Base-by-base conservation (phyloP, 495 filamentous ascomycete species). In the Cenococcum geophilum region DNA sequence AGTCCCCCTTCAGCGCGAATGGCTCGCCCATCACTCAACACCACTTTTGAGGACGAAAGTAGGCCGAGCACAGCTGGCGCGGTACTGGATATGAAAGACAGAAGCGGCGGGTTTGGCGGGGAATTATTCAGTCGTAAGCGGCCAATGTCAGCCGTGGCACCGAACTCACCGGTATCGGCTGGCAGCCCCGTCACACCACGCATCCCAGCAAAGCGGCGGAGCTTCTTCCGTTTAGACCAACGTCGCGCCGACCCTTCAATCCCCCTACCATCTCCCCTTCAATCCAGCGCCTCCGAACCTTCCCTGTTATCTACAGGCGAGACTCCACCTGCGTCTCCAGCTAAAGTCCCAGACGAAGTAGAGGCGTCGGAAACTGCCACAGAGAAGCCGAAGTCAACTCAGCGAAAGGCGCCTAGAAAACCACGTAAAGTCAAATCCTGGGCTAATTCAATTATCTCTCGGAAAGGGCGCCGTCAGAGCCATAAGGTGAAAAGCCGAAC, bases 361-460 rank as follows among this genome's bases (percentile, higher is more conserved):
- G 62, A 68, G 0, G 43, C 22, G 18, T 1, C 23, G 1, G 22
- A 52, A 11, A 37, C 43, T 50, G 16, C 60, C 49, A 16, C 40
- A 21, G 60, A 57, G 34, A 71, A 61, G 42, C 11, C 0, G 10
- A 66, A 70, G 32, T 6, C 25, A 18, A n/a, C 35, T 12, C 51
- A 55, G 55, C 68, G 77, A 62, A 91, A 88, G 70, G 68, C 74
- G 14, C 78, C 76, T 45, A 88, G 89, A 72, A 86, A 84, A 69
- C 82, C 88, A 64, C 89, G 89, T 70, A 89, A 85, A 72, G 88
- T 91, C 57, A 89, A 86, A 63, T 82, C 83, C 1, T 92, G 89
- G 88, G 88, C 89, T 37, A 87, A 86, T 25, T 83, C 87, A 20
- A 86, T 93, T 61, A 71, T 93, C 37, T 83, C 86, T 20, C 79